These are phyloP conservation scores for Penicillium sp. DNA, from an alignment of 2,329 filamentous ascomycete genomes.

Conservation along the genomic window DNA sequence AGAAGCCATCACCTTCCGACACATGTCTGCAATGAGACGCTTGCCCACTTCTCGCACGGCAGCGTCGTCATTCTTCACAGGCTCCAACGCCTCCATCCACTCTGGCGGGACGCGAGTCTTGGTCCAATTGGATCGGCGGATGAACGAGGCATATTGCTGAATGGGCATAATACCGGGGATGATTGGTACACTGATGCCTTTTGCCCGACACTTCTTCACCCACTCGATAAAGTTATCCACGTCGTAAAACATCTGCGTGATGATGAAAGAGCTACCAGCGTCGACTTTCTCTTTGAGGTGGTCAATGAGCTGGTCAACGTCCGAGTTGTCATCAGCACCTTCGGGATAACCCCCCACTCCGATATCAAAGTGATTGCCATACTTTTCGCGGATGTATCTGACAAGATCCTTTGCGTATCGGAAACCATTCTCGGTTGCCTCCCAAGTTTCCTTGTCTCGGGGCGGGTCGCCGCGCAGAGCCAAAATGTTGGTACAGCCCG, in stretches of 20 bases:
- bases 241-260: constrained; percentile 99
- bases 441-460: constrained; percentile 89
- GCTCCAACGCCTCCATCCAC: constrained; percentile 78
- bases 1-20: constrained; percentile 71
- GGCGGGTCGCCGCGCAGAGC: constrained; percentile 91
- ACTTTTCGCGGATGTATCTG: constrained; percentile 70
- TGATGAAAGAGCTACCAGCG: constrained; percentile 84
- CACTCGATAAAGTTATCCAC: constrained; percentile 90
- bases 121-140: constrained; percentile 86
- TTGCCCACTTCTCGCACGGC: constrained; percentile 87
- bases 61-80: constrained; percentile 93
- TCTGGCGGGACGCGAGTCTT: constrained; percentile 73
- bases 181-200: constrained; percentile 77
- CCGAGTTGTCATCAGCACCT: constrained; percentile 86
- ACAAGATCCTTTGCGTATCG: constrained; percentile 89
- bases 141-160: constrained; percentile 87
- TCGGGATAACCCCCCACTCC: constrained; percentile 96
- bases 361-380: constrained; percentile 91
- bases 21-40: constrained; percentile 81
- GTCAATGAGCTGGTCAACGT: constrained; percentile 76
- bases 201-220: constrained; percentile 77
- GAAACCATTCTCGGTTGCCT: constrained; percentile 78
- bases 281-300: constrained; percentile 98
- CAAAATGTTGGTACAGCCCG: constrained; percentile 95
- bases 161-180: constrained; percentile 90